These are phyloP conservation scores for Daldinia childiae DNA, from an alignment of 495 filamentous ascomycete species.

Conservation along the genomic window DNA sequence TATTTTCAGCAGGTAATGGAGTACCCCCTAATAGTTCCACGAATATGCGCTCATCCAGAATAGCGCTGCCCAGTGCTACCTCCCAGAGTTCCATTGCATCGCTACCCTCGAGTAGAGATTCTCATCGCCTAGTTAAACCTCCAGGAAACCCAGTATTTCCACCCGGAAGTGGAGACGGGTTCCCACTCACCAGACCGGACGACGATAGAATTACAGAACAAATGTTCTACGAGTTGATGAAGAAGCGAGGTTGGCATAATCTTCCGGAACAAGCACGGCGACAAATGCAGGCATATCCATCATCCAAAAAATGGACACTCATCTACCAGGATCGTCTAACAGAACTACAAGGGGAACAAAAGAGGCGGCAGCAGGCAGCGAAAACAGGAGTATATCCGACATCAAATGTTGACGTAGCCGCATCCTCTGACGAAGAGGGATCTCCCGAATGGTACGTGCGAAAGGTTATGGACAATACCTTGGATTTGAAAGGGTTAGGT, in stretches of 20 bases:
- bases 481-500: conserved; percentile 88
- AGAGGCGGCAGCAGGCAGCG: conserved; percentile 76
- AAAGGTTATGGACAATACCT: conserved; percentile 94
- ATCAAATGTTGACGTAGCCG: conserved; percentile 64
- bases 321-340: conserved; percentile 94
- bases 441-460: conserved; percentile 98
- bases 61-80: conserved; percentile 58
- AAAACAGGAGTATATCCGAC: conserved; percentile 67
- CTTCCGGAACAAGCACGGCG: conserved; percentile 93
- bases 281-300: conserved; percentile 94
- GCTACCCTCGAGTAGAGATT: conserved; percentile 57
- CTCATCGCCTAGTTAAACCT: conserved; percentile 61
- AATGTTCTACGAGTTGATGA: conserved; percentile 92
- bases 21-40: conserved; percentile 75
- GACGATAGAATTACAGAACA: conserved; percentile 91
- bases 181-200: conserved; percentile 72
- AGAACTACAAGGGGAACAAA: conserved; percentile 94
- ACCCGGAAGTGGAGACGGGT: conserved; percentile 62
- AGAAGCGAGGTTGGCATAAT: conserved; percentile 96
- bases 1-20: conserved; percentile 74
- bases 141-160: conserved; percentile 53
- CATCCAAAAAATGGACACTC: conserved; percentile 96
- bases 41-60: conserved; percentile 70
- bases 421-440: conserved; percentile 88
- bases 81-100: conserved; percentile 62